A percentile compares a stretch with the other conserved stretches of the same genome.
Evolutionary conservation across 371 early-diverging fungal genomes (phyloP).

Genomic region (Actinomortierella wolfii): DNA sequence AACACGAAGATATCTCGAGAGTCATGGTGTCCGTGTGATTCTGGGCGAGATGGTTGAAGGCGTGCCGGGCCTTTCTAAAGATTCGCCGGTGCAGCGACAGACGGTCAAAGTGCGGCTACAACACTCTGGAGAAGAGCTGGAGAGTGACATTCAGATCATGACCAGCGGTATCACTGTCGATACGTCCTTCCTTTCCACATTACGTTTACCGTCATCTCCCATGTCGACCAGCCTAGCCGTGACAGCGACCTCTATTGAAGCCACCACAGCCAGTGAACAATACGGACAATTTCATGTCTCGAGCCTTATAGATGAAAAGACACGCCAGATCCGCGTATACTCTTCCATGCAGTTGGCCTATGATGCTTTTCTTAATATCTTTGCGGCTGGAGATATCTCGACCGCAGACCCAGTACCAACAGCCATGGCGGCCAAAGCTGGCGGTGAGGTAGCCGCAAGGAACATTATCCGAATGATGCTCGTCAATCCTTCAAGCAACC

Average conservation of each 20-base stretch:
- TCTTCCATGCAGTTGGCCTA: conserved; percentile 69
- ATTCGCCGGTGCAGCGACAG: conserved; percentile 28
- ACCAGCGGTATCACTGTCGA: conserved; percentile 51
- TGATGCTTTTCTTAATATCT: conserved; percentile 60
- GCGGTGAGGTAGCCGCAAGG: conserved; percentile 19
- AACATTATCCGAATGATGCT: conserved; percentile 27
- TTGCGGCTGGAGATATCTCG: conserved; percentile 71
- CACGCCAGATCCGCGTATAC: conserved; percentile 53
- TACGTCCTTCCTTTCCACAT: conserved; percentile 51
- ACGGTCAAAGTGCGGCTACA: conserved; percentile 7
- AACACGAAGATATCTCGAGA: conserved; percentile 52
- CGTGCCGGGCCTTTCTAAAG: conserved; percentile 22
- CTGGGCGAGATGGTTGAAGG: conserved; percentile 58
- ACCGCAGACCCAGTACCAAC: conserved; percentile 49
- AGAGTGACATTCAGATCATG: conserved; percentile 53
- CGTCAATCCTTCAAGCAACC: background rate
- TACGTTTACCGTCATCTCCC: conserved; percentile 1
- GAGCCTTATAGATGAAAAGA: conserved; percentile 25
- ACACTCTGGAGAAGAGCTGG: conserved; percentile 41
- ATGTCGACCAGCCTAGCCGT: too few species aligned
- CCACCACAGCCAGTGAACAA: conserved; percentile 24
- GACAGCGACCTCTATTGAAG: conserved; percentile 11
- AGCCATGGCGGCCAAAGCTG: conserved; percentile 7
- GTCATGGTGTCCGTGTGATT: conserved; percentile 65
- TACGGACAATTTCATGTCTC: conserved; percentile 10